These are phyloP conservation scores for Xylaria sp. DNA, from an alignment of 2,329 filamentous ascomycete genomes.

Conservation along the genomic window DNA sequence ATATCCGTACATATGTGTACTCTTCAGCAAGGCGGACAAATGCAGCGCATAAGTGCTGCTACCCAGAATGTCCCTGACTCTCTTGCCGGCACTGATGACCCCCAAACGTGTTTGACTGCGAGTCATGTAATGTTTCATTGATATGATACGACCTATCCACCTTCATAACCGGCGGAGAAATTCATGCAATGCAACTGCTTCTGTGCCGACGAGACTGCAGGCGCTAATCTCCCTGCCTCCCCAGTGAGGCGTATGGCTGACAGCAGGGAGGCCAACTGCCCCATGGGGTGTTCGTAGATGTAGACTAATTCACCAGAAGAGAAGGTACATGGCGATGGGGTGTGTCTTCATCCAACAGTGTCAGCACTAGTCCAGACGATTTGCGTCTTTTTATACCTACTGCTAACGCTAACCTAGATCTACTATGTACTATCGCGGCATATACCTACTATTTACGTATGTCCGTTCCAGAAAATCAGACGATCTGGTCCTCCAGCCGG, in stretches of 20 bases:
- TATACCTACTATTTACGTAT: constrained; percentile 13
- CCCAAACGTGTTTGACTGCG: background rate
- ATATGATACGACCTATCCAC: background rate
- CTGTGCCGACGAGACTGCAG: background rate
- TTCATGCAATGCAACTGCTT: background rate
- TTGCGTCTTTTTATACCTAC: background rate
- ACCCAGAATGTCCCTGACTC: background rate
- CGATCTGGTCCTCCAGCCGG: constrained; percentile 15
- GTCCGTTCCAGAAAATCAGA: constrained; percentile 18
- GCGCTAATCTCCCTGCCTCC: background rate
- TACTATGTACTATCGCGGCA: background rate
- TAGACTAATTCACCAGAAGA: constrained; percentile 9
- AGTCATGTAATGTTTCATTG: background rate
- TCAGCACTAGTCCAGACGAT: constrained; percentile 23
- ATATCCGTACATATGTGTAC: background rate
- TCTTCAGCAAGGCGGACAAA: background rate
- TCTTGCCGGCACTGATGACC: background rate
- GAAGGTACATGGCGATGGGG: constrained; percentile 19
- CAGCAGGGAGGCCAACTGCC: constrained; percentile 7
- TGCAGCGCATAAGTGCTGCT: background rate
- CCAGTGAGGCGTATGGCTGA: constrained; percentile 4
- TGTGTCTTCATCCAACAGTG: constrained; percentile 17
- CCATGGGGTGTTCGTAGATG: constrained; percentile 19
- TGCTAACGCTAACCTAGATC: background rate
- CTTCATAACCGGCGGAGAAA: background rate